Percentiles rank a stretch among this genome's conserved stretches.
Conservation (phyloP, 305 asterid species). For the Withania somnifera region DNA sequence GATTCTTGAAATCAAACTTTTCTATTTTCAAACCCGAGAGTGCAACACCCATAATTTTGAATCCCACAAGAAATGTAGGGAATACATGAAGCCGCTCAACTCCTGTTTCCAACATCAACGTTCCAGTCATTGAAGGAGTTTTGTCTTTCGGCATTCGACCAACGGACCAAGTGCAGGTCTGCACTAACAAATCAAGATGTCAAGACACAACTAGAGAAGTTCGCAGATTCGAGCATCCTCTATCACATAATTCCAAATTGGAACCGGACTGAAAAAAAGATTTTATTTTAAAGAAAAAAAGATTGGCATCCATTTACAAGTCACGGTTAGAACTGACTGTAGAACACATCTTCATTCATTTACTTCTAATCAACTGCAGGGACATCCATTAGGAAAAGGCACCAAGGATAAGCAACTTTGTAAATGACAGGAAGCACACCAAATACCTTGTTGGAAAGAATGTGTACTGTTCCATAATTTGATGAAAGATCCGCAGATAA, state of each 20-base stretch:
- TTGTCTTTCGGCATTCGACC: constrained; percentile 91
- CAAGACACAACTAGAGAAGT: background rate
- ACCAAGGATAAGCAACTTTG: background rate
- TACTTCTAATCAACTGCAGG: background rate
- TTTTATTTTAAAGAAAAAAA: background rate
- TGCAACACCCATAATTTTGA: constrained; percentile 76
- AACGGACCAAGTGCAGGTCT: constrained; percentile 82
- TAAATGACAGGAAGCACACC: background rate
- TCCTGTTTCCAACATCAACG: constrained; percentile 60
- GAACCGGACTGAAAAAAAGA: background rate
- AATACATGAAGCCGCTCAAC: constrained; percentile 59
- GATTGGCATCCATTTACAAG: background rate
- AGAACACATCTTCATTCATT: background rate
- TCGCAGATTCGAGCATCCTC: background rate
- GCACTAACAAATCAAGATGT: constrained; percentile 8
- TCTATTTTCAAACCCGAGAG: constrained; percentile 85
- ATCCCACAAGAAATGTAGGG: constrained; percentile 70
- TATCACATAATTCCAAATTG: background rate
- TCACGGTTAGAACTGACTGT: background rate
- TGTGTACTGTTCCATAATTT: constrained; percentile 71
- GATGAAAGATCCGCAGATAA: constrained; percentile 68
- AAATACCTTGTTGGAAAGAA: constrained; percentile 81
- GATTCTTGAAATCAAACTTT: constrained; percentile 56
- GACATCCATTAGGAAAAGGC: background rate
- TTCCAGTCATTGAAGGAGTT: constrained; percentile 81